A percentile compares a stretch with the other conserved stretches of the same genome.
These are phyloP conservation scores for Lachancea sp. DNA, from an alignment of 805 yeast genomes.

Conservation along the genomic window DNA sequence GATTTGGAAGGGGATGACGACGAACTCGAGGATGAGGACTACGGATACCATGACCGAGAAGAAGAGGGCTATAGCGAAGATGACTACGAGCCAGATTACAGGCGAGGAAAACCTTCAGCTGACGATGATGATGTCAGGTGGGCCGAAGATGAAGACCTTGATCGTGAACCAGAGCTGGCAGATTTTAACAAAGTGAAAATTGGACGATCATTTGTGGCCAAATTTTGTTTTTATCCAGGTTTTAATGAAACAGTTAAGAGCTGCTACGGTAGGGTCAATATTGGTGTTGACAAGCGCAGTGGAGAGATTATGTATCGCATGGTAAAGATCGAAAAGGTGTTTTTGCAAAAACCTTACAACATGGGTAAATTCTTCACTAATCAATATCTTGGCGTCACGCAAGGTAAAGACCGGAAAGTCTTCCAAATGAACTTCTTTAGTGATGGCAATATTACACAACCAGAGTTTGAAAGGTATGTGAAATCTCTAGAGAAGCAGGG, in stretches of 20 bases:
- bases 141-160: slow-evolving; percentile 41
- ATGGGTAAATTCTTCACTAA: slow-evolving; percentile 47
- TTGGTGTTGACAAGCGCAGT: slow-evolving; percentile 61
- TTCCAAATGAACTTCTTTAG: slow-evolving; percentile 76
- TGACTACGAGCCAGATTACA: slow-evolving; percentile 33
- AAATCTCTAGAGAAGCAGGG: slow-evolving; percentile 54
- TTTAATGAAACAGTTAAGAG: slow-evolving; percentile 66
- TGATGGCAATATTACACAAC: slow-evolving; percentile 62
- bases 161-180: slow-evolving; percentile 41
- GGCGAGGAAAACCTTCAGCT: slow-evolving; percentile 31
- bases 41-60: slow-evolving; percentile 34
- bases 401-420: slow-evolving; percentile 67
- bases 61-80: slow-evolving; percentile 42
- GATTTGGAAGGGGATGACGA: slow-evolving; percentile 42
- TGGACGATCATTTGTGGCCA: slow-evolving; percentile 70
- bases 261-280: slow-evolving; percentile 75
- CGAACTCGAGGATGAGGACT: slow-evolving; percentile 32
- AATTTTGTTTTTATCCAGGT: slow-evolving; percentile 75
- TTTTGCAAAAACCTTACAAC: slow-evolving; percentile 45
- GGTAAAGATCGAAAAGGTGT: slow-evolving; percentile 70
- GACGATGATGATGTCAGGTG: slow-evolving; percentile 45
- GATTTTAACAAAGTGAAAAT: slow-evolving; percentile 71
- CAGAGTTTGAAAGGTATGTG: slow-evolving; percentile 69
- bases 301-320: slow-evolving; percentile 68
- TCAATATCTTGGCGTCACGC: slow-evolving; percentile 65